Evolutionary conservation across 1,139 yeast genomes (phyloP).

Genomic region (Magnusiomyces fungicola): DNA sequence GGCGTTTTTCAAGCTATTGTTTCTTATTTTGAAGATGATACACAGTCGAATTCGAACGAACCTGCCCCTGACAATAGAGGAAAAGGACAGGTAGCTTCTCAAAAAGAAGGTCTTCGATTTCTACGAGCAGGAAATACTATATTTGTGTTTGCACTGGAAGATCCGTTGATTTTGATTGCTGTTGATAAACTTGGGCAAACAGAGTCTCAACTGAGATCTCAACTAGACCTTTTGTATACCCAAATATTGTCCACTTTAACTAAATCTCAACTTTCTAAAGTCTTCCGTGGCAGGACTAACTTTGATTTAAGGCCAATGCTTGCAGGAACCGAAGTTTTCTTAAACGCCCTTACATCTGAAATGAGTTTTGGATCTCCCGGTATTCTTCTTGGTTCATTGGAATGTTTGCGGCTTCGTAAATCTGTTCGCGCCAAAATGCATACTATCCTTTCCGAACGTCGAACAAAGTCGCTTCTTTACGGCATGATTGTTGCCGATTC

Average conservation of each 20-base stretch:
- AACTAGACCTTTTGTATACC: constrained; percentile 66
- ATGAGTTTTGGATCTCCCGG: constrained; percentile 50
- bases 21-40: constrained; percentile 44
- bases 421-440: constrained; percentile 43
- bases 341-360: constrained; percentile 54
- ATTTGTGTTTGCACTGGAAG: constrained; percentile 54
- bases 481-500: constrained; percentile 55
- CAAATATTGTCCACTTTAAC: constrained; percentile 78
- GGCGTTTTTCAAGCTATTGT: constrained; percentile 57
- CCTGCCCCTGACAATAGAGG: not conserved
- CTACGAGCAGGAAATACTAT: constrained; percentile 36
- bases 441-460: constrained; percentile 36
- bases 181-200: constrained; percentile 52
- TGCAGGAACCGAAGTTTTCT: constrained; percentile 56
- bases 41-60: not conserved
- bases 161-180: constrained; percentile 71
- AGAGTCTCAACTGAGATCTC: constrained; percentile 51
- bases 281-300: constrained; percentile 65
- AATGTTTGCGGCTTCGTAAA: constrained; percentile 46
- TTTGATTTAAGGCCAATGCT: constrained; percentile 74
- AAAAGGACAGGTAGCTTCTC: not conserved
- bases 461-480: constrained; percentile 46
- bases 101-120: constrained; percentile 20
- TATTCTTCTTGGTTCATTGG: constrained; percentile 53
- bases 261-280: constrained; percentile 59